Evolutionary conservation across 805 yeast species (phyloP), one percentile per base, ranked within the genome.

Genomic region (Pichia heedii): DNA sequence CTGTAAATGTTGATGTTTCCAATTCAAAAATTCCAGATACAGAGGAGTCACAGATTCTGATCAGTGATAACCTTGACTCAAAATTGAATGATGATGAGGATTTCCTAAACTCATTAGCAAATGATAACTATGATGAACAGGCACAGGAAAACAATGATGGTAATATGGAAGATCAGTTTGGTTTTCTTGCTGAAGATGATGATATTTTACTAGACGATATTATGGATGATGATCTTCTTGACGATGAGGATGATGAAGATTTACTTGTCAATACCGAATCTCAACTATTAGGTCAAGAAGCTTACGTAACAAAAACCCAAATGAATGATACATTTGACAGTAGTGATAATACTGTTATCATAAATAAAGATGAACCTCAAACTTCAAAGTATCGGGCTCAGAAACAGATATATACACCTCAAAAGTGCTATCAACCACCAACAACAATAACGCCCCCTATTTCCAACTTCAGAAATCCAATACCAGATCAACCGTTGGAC

Each of bases 131-230:
- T 6, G 26, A 3, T 16, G 20, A n/a, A 9, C 9, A 16, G 19
- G 2, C 13, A 5, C 5, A 32, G 2, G 9, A 22, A 12, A 39
- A 39, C n/a, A 36, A 41, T 19, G 22, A 18, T 9, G 37, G 19
- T 13, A 32, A 24, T 2, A 20, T 33, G 16, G 13, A 5, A 11
- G 37, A 40, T 13, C 24, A 39, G 21, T 38, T 69, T 36, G 62
- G 65, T 9, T 67, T 68, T 42, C 54, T 71, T 33, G 71, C 68
- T 33, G 64, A 63, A 7, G 76, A 71, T 44, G 70, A 67, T 43
- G 76, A 71, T 26, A 51, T 69, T 3, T 52, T 72, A 3, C 35
- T 60, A 13, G 65, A 58, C 29, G 64, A 59, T 36, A 42, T 61
- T 11, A 50, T 62, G 44, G 76, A 68, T 44, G 74, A 69, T 42